phyloP scores from a whole-genome alignment of 2,329 filamentous ascomycete genomes.

The Stemphylium beticola region DNA sequence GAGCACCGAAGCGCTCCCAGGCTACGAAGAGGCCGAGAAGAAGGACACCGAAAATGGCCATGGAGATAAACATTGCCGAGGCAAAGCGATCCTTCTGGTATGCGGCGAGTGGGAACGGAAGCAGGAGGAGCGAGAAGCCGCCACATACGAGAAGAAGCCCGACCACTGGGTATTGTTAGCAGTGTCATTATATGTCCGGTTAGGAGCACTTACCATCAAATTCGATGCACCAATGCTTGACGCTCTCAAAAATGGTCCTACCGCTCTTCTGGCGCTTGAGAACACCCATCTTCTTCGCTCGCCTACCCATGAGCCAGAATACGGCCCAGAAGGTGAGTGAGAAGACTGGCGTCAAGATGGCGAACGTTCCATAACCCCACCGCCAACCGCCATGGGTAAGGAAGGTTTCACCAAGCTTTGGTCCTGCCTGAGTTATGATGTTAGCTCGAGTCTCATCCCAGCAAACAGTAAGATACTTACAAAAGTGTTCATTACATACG shows the following conservation, averaged over 20 bases:
- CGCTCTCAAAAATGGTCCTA: conserved; percentile 54
- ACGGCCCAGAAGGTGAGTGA: conserved; percentile 59
- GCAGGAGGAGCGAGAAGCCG: conserved; percentile 68
- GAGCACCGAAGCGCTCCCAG: conserved; percentile 49
- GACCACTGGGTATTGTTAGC: conserved; percentile 43
- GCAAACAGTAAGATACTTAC: not conserved
- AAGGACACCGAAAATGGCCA: conserved; percentile 45
- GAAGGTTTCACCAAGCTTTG: conserved; percentile 49
- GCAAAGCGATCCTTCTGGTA: conserved; percentile 37
- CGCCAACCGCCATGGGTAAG: conserved; percentile 63
- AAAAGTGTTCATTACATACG: conserved; percentile 70
- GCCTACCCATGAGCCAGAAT: conserved; percentile 63
- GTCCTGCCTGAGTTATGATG: conserved; percentile 51
- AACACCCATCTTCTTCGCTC: conserved; percentile 62
- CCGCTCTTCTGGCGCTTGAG: conserved; percentile 51
- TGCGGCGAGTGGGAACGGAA: conserved; percentile 66
- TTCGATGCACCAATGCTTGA: conserved; percentile 62
- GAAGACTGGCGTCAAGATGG: conserved; percentile 61
- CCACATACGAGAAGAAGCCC: conserved; percentile 66
- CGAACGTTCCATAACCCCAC: conserved; percentile 71
- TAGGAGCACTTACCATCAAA: conserved; percentile 58
- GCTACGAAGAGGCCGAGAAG: conserved; percentile 42
- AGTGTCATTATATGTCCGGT: not conserved
- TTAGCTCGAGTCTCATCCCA: not conserved
- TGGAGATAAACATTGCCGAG: conserved; percentile 45